Base-by-base conservation (phyloP, 176 grass and related monocot species). In the Oryza glumipatula region DNA sequence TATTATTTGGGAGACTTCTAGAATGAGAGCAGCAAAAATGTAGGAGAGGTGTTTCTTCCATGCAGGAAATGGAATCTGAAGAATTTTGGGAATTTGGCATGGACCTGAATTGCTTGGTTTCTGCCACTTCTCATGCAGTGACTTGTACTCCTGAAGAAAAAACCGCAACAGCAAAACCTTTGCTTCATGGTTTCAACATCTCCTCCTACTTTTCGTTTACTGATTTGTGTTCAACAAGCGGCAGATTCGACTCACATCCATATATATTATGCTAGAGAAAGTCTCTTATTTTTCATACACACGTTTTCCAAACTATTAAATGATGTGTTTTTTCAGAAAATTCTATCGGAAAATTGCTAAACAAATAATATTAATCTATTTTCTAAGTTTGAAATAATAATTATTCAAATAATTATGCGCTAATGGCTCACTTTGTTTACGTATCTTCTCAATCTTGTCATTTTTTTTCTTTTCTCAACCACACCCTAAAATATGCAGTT, bases 11-110 rank as follows among this genome's bases (percentile, higher is more conserved):
- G 0, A 11, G 4, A 30, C 21, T 70, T 87, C 64, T 63, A 68
- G 78, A 88, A 39, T 43, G 48, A 70, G 48, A 69, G 19, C 24
- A 45, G 15, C 45, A 47, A 47, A 16, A 17, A 6, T 1, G 14
- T 7, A 32, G 43, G 10, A 69, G 26, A 15, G 45, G 70, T 8
- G 28, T 36, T 82, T 26, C 65, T 61, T 82, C 48, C 65, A 63
- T 52, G 65, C 30, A 65, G 41, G 30, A 70, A 38, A 83, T 43
- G 73, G 66, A 51, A 77, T 77, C 72, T 49, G 65, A 61, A 64
- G 12, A 32, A 23, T 23, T 22, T 60, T 65, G 39, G 19, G 54
- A 58, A 58, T 58, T 26, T 69, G 56, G 19, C 35, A 46, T 58
- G 38, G 35, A 35, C 35, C 47, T 33, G 14, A 30, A 46, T 38